Conservation (phyloP, 2,329 filamentous ascomycete species). For the Nothophaeocryptopus gaeumannii region DNA sequence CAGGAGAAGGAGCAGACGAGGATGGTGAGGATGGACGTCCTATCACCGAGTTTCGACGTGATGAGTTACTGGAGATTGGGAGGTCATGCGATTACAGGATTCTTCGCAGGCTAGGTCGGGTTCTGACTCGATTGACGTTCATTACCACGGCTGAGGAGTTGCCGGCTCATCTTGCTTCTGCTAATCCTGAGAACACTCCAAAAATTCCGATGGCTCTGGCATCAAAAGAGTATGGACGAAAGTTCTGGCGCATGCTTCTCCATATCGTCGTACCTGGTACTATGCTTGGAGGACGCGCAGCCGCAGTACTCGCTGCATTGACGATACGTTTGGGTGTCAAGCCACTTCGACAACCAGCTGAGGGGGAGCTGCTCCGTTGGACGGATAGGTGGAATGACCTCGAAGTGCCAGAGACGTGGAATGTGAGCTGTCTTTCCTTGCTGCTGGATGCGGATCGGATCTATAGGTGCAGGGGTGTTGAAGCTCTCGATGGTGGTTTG, state of each 20-base stretch:
- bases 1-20: neutral
- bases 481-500: neutral
- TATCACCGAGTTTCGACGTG: slow-evolving; percentile 14
- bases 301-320: slow-evolving; percentile 13
- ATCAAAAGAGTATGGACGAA: slow-evolving; percentile 5
- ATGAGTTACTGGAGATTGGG: slow-evolving; percentile 16
- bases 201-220: slow-evolving; percentile 15
- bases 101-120: slow-evolving; percentile 9
- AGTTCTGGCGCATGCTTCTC: slow-evolving; percentile 15
- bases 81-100: slow-evolving; percentile 14
- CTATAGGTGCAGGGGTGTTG: neutral
- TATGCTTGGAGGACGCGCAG: slow-evolving; percentile 8
- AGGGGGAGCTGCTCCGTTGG: slow-evolving; percentile 9
- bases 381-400: slow-evolving; percentile 13
- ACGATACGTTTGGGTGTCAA: slow-evolving; percentile 13
- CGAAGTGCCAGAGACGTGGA: slow-evolving; percentile 19
- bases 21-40: slow-evolving; percentile 7
- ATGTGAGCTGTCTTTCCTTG: slow-evolving; percentile 14
- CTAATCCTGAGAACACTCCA: slow-evolving; percentile 2
- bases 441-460: slow-evolving; percentile 15
- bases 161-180: slow-evolving; percentile 10
- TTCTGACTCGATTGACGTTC: slow-evolving; percentile 16
- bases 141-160: slow-evolving; percentile 7
- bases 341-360: slow-evolving; percentile 11
- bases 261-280: slow-evolving; percentile 20